Conservation (phyloP, 108 stramenopile species). For the Pseudonitzschia multiseries region DNA sequence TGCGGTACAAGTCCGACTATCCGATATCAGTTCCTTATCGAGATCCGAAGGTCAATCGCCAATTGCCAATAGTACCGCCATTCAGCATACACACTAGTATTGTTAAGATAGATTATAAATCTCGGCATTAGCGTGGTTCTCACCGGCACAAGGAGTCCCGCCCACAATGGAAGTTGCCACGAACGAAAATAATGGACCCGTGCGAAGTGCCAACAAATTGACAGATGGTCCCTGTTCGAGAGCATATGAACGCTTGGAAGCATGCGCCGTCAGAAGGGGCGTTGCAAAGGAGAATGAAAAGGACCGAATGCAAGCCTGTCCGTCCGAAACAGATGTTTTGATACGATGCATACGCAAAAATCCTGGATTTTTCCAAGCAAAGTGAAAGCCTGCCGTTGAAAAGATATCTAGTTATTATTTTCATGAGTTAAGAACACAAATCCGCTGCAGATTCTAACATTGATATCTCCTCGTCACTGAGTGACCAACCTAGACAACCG, state of each 20-base stretch:
- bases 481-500: conserved; percentile 82
- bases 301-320: conserved; percentile 39
- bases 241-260: conserved; percentile 28
- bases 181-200: too few relatives aligned
- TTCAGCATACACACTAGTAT: too few relatives aligned
- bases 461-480: conserved; percentile 75
- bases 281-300: conserved; percentile 9
- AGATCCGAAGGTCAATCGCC: too few relatives aligned
- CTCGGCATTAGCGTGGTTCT: too few relatives aligned
- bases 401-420: background rate
- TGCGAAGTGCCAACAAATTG: conserved; percentile 28
- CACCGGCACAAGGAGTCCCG: background rate
- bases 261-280: conserved; percentile 20
- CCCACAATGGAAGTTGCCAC: background rate
- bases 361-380: conserved; percentile 41
- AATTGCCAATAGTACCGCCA: too few relatives aligned
- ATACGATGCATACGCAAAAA: conserved; percentile 47
- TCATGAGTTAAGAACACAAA: conserved; percentile 34
- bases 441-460: conserved; percentile 73
- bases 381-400: background rate
- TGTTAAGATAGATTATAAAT: too few relatives aligned
- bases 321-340: conserved; percentile 44
- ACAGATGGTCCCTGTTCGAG: conserved; percentile 43
- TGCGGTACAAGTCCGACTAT: too few relatives aligned
- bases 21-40: too few relatives aligned